Percentiles rank a stretch among this genome's conserved stretches.
Evolutionary conservation across 257 asterid species (phyloP).

Genomic region (Petunia axillaris): DNA sequence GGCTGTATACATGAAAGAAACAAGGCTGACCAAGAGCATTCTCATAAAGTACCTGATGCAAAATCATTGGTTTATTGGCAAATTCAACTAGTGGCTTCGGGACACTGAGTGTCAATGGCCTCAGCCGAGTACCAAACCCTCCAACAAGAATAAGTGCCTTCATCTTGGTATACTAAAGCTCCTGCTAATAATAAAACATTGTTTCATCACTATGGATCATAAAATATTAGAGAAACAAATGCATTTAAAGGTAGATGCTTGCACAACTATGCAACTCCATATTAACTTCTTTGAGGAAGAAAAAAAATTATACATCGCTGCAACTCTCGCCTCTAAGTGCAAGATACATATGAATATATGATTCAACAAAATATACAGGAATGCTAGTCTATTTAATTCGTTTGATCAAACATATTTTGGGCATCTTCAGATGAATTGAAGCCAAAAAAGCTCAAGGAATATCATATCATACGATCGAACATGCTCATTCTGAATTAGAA

Average conservation of each 20-base stretch:
- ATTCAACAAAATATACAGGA: no score
- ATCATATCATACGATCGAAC: no score
- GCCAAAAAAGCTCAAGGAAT: no score
- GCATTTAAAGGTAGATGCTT: neutral
- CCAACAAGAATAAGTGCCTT: conserved; percentile 85
- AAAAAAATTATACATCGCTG: conserved; percentile 27
- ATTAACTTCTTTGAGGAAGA: conserved; percentile 46
- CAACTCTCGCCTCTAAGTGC: no score
- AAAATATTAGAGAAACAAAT: neutral
- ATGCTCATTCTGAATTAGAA: no score
- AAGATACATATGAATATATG: no score
- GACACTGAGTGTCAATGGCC: conserved; percentile 72
- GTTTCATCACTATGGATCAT: neutral
- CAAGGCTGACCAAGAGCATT: neutral
- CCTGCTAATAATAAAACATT: neutral
- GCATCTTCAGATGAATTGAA: no score
- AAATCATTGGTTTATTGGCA: conserved; percentile 81
- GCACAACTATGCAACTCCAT: conserved; percentile 37
- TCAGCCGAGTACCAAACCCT: conserved; percentile 76
- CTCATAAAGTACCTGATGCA: conserved; percentile 62
- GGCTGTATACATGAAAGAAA: neutral
- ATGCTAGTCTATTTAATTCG: no score
- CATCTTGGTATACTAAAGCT: conserved; percentile 41
- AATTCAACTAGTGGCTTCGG: conserved; percentile 83
- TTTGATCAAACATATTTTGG: no score